Evolutionary conservation across 2,329 filamentous ascomycete species (phyloP), one percentile per base, ranked within the genome.

Genomic region (Clonostachys byssicola): DNA sequence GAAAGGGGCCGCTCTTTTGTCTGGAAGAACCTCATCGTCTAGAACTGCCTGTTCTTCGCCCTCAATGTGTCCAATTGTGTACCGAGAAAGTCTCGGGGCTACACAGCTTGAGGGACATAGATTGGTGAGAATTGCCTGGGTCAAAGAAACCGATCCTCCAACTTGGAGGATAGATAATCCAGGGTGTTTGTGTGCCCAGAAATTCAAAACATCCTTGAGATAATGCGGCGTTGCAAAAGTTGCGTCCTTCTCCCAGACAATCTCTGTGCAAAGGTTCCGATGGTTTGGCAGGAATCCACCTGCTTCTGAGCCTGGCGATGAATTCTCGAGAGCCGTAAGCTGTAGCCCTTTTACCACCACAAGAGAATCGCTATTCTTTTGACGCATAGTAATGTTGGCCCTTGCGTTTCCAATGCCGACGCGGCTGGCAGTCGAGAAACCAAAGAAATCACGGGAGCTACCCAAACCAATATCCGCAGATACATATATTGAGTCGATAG

Each of bases 191-290:
- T 73, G 67, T 2, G 64, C 63, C 16, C 71, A 49, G 0, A 66
- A 47, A 1, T 56, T 51, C 1, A 73, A 46, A 12, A 71, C 50
- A 1, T 61, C 52, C 2, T 46, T 44, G 8, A 66, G 45, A 6
- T 8, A 52, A 51, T 1, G 40, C 1, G 59, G 51, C 2, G 50
- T 49, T 1, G 59, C 51, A 10, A 57, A 65, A 3, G 52, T 47
- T 7, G 60, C 53, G 46, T 75, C 66, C 45, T 69, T 57, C 17
- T 70, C 61, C 77, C 77, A 81, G 3, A 66, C 51, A 43, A 80
- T 63, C 51, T 75, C 61, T 3, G 71, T 73, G 47, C 73, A 77
- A 2, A 81, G 61, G 17, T 72, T 72, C 34, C 68, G 71, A 51
- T 78, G 67, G 20, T 70, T 74, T 0, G 74, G 71, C 9, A 81